Evolutionary conservation across 2,329 filamentous ascomycete genomes (phyloP).

Genomic region (Aspergillus nomiae): DNA sequence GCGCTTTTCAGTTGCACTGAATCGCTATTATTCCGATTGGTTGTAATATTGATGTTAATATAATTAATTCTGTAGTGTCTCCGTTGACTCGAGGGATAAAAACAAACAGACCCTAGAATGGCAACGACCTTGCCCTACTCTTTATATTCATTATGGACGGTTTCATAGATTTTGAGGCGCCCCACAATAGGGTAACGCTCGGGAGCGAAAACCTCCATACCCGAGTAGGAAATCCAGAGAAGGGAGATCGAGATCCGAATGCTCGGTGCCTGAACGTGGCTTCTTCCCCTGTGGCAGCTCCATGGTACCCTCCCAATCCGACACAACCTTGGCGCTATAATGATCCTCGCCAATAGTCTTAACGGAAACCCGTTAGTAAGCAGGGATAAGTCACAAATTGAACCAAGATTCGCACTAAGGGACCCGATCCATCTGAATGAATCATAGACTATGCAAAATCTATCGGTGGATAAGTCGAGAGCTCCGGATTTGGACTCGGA

Average conservation of each 20-base stretch:
- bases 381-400: neutral
- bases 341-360: neutral
- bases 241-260: neutral
- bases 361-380: neutral
- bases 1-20: neutral
- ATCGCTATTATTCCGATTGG: neutral
- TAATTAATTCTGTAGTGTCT: neutral
- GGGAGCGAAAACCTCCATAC: neutral
- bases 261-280: neutral
- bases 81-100: neutral
- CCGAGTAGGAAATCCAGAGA: neutral
- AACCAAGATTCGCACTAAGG: neutral
- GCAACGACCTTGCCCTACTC: neutral
- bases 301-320: neutral
- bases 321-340: neutral
- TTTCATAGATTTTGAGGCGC: neutral
- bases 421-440: neutral
- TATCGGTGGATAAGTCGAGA: neutral
- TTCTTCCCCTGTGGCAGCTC: neutral
- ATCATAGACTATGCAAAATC: neutral
- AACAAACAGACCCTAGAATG: neutral
- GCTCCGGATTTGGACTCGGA: neutral
- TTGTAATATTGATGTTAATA: neutral
- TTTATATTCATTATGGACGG: conserved; percentile 3
- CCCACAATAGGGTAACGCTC: neutral